Conservation (phyloP, 2,329 filamentous ascomycete genomes). For the Pseudopithomyces chartarum region DNA sequence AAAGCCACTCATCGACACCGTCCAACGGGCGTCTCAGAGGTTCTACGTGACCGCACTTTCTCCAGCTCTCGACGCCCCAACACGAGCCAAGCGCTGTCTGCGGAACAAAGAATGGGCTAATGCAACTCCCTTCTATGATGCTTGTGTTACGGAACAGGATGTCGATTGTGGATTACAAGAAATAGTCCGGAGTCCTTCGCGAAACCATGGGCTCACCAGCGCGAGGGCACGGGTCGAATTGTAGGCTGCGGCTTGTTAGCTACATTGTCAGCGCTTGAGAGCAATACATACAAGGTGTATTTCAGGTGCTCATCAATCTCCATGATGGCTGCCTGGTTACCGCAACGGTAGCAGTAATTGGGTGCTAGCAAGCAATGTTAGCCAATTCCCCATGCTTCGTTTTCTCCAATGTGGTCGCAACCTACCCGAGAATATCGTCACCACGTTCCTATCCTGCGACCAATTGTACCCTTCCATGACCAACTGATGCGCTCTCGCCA, state of each 20-base stretch:
- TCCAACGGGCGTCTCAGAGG: neutral
- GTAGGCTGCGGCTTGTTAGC: slow-evolving; percentile 69
- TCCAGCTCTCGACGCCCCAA: slow-evolving; percentile 3
- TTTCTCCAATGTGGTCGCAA: neutral
- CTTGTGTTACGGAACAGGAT: slow-evolving; percentile 11
- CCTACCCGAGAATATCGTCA: slow-evolving; percentile 89
- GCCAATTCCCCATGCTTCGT: slow-evolving; percentile 10
- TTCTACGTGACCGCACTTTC: neutral
- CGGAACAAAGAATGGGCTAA: slow-evolving; percentile 10
- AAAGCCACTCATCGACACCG: neutral
- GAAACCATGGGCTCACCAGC: slow-evolving; percentile 99
- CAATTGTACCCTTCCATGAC: slow-evolving; percentile 99
- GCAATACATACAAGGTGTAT: slow-evolving; percentile 90
- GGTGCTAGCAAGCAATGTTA: slow-evolving; percentile 50
- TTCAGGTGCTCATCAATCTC: slow-evolving; percentile 99
- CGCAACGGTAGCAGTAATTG: slow-evolving; percentile 95
- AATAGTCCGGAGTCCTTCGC: slow-evolving; percentile 93
- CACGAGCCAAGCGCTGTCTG: slow-evolving; percentile 7
- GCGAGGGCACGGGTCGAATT: slow-evolving; percentile 98
- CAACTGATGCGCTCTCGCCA: slow-evolving; percentile 94
- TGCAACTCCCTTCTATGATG: slow-evolving; percentile 18
- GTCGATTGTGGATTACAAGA: slow-evolving; percentile 68
- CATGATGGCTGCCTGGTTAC: slow-evolving; percentile 99
- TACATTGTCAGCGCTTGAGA: neutral
- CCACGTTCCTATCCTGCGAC: slow-evolving; percentile 97